Evolutionary conservation across 176 grass and related monocot genomes (phyloP), one percentile per base, ranked within the genome.

Genomic region (Puccinellia tenuiflora): DNA sequence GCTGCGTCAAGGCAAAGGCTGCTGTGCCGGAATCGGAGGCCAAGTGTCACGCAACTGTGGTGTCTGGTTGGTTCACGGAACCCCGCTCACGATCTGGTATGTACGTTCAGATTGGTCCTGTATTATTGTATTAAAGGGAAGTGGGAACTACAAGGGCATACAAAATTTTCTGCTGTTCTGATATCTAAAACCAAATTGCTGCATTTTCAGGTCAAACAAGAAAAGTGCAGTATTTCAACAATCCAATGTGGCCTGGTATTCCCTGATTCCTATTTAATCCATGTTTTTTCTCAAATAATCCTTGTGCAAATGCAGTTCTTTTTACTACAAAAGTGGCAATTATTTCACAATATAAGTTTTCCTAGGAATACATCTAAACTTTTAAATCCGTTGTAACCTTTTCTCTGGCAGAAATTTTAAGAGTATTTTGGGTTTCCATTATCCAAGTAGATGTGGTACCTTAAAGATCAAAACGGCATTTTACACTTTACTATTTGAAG

Each of bases 181-280:
- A 63, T 87, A 68, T 45, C 31, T 63, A 31, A 60, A 34, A 61
- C 73, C 31, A 8, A 72, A 10, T 50, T 54, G 43, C 16, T 81
- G 22, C 24, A 43, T 80, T 42, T 87, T 40, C 86, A 97, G 95
- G 82, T 60, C 92, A 92, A 86, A 81, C 57, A 52, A 75, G 81
- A 79, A 92, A 92, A 79, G 84, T 71, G 25, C 78, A 90, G 81
- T 97, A 92, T 73, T 97, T 89, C 88, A 97, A 97, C 56, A 97
- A 97, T 39, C 95, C 95, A 28, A 97, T 94, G 95, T 97, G 95
- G 92, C 92, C 95, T 74, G 95, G 92, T 94, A 92, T 79, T 62
- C 28, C 48, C 15, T 73, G 75, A 50, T 85, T 73, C 28, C 21
- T 81, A 11, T 3, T 12, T 33, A 11, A 56, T 25, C 24, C 34